These are phyloP conservation scores for Schwanniomyces pseudopolymorphus DNA, from an alignment of 805 yeast species.

Conservation along the genomic window DNA sequence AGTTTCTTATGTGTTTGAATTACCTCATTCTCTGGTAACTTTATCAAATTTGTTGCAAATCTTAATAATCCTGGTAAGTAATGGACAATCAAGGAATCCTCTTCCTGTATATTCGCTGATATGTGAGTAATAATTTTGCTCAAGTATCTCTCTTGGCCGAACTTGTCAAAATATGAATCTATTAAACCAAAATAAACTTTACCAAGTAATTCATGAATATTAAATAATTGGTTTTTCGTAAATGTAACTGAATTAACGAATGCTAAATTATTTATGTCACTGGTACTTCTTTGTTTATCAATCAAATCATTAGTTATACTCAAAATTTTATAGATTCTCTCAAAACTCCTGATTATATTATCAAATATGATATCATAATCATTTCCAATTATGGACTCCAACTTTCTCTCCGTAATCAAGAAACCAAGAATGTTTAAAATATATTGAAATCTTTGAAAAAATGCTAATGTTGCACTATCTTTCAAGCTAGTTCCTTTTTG, in stretches of 20 bases:
- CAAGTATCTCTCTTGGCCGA: conserved; percentile 33
- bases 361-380: conserved; percentile 27
- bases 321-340: conserved; percentile 56
- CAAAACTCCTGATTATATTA: conserved; percentile 54
- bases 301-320: conserved; percentile 50
- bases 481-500: conserved; percentile 48
- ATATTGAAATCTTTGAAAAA: conserved; percentile 66
- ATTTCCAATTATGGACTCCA: conserved; percentile 21
- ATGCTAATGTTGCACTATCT: conserved; percentile 68
- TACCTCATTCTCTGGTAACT: conserved; percentile 34
- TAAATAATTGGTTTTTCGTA: conserved; percentile 60
- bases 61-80: conserved; percentile 59
- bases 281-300: conserved; percentile 47
- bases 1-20: conserved; percentile 40
- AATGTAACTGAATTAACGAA: conserved; percentile 45
- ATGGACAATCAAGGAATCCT: conserved; percentile 66
- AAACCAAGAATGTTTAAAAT: conserved; percentile 63
- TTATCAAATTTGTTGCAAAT: conserved; percentile 39
- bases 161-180: conserved; percentile 31
- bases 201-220: conserved; percentile 70
- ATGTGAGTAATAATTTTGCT: conserved; percentile 45
- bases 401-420: conserved; percentile 19
- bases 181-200: conserved; percentile 59
- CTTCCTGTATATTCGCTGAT: conserved; percentile 45
- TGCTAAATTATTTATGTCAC: conserved; percentile 47